Conservation (phyloP, 768 basidiomycete genomes). For the Boletus fagicola region DNA sequence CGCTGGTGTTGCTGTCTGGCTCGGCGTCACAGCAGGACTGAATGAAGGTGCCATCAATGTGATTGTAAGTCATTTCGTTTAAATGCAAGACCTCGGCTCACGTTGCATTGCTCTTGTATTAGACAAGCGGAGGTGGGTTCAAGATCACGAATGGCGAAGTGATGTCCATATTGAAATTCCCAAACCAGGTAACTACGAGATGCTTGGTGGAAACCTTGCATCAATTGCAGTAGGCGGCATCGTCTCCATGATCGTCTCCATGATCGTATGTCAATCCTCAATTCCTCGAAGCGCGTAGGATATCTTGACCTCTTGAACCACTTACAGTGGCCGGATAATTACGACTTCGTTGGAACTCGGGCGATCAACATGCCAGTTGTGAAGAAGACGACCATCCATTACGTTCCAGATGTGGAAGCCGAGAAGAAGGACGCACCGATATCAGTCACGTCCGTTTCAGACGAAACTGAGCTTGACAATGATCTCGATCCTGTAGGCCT, state of each 20-base stretch:
- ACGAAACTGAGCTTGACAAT: constrained; percentile 41
- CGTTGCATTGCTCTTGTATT: background rate
- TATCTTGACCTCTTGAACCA: background rate
- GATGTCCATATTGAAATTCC: background rate
- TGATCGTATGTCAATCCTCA: constrained; percentile 47
- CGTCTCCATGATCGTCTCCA: constrained; percentile 61
- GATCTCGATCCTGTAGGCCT: constrained; percentile 67
- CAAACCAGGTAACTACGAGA: constrained; percentile 49
- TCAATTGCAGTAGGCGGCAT: constrained; percentile 81
- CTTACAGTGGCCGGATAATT: constrained; percentile 72
- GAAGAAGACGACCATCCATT: constrained; percentile 14
- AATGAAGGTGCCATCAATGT: constrained; percentile 74
- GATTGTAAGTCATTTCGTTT: constrained; percentile 38
- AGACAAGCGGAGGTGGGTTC: constrained; percentile 53
- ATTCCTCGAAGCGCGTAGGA: background rate
- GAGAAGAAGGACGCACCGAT: constrained; percentile 37
- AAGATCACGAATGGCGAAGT: constrained; percentile 15
- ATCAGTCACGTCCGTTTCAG: constrained; percentile 39
- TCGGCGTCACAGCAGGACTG: constrained; percentile 71
- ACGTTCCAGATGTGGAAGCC: constrained; percentile 29
- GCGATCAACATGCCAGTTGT: constrained; percentile 56
- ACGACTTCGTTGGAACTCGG: constrained; percentile 77
- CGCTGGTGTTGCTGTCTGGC: constrained; percentile 77
- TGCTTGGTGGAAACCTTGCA: constrained; percentile 89
- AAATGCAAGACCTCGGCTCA: background rate